These are phyloP conservation scores for Plasmopara halstedii DNA, from an alignment of 352 stramenopile genomes.

Conservation along the genomic window DNA sequence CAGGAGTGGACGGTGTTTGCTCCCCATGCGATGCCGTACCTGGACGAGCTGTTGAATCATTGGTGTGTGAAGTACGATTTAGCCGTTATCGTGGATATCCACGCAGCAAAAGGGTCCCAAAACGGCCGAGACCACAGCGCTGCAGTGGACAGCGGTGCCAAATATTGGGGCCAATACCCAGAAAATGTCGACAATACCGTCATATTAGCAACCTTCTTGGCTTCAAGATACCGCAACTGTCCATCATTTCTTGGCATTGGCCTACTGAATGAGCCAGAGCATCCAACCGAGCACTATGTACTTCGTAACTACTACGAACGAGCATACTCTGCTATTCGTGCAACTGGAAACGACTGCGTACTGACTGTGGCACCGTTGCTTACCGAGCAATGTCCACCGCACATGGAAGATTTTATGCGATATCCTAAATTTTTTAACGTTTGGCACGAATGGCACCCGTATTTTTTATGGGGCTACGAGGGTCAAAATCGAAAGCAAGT, in stretches of 20 bases:
- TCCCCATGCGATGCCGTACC: slow-evolving; percentile 29
- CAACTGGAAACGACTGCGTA: slow-evolving; percentile 65
- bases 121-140: slow-evolving; percentile 75
- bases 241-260: slow-evolving; percentile 69
- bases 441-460: slow-evolving; percentile 83
- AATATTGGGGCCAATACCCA: slow-evolving; percentile 47
- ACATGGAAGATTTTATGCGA: slow-evolving; percentile 57
- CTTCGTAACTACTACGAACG: slow-evolving; percentile 73
- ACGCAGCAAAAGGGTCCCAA: slow-evolving; percentile 76
- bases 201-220: slow-evolving; percentile 45
- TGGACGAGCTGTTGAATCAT: slow-evolving; percentile 41
- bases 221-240: slow-evolving; percentile 57
- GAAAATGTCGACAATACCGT: slow-evolving; percentile 68
- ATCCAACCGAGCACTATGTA: slow-evolving; percentile 36
- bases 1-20: slow-evolving; percentile 47
- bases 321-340: slow-evolving; percentile 59
- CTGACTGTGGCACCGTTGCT: slow-evolving; percentile 52
- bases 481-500: slow-evolving; percentile 48
- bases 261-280: slow-evolving; percentile 65
- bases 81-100: slow-evolving; percentile 69
- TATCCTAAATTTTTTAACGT: slow-evolving; percentile 61
- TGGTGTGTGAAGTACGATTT: slow-evolving; percentile 47
- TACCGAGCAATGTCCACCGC: slow-evolving; percentile 40
- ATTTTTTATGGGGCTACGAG: slow-evolving; percentile 84
- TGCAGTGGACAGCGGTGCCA: slow-evolving; percentile 31